Evolutionary conservation across 2,329 filamentous ascomycete species (phyloP).

Genomic region (Orbilia brochopaga): DNA sequence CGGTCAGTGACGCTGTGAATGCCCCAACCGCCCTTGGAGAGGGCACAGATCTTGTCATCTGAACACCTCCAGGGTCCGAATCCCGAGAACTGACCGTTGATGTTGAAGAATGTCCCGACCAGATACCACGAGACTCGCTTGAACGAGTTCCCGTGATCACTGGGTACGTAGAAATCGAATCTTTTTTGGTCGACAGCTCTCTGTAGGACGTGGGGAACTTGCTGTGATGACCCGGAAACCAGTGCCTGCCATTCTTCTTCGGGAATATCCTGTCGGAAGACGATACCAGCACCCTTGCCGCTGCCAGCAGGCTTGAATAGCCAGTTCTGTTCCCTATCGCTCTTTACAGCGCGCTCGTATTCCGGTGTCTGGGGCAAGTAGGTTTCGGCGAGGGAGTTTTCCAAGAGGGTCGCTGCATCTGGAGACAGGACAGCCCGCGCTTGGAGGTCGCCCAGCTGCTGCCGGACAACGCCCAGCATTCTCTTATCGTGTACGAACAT

Average conservation of each 20-base stretch:
- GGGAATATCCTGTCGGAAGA: slow-evolving; percentile 58
- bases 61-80: slow-evolving; percentile 50
- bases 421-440: slow-evolving; percentile 6
- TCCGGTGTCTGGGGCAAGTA: slow-evolving; percentile 56
- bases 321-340: slow-evolving; percentile 54
- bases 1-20: slow-evolving; percentile 34
- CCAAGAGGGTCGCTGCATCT: slow-evolving; percentile 50
- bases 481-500: slow-evolving; percentile 60
- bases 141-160: not conserved
- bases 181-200: slow-evolving; percentile 44
- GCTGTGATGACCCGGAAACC: not conserved
- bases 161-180: slow-evolving; percentile 28
- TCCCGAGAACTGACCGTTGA: slow-evolving; percentile 49
- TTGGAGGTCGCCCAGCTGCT: slow-evolving; percentile 56
- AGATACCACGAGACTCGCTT: slow-evolving; percentile 42
- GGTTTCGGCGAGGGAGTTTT: slow-evolving; percentile 57
- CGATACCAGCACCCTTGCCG: slow-evolving; percentile 59
- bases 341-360: slow-evolving; percentile 50
- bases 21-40: slow-evolving; percentile 42
- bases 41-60: slow-evolving; percentile 48
- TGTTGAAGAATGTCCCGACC: slow-evolving; percentile 51
- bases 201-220: slow-evolving; percentile 45
- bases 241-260: slow-evolving; percentile 55
- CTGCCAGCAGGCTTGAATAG: slow-evolving; percentile 59
- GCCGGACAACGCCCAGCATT: slow-evolving; percentile 59